phyloP scores from a whole-genome alignment of 495 filamentous ascomycete species.

The Apodospora peruviana region DNA sequence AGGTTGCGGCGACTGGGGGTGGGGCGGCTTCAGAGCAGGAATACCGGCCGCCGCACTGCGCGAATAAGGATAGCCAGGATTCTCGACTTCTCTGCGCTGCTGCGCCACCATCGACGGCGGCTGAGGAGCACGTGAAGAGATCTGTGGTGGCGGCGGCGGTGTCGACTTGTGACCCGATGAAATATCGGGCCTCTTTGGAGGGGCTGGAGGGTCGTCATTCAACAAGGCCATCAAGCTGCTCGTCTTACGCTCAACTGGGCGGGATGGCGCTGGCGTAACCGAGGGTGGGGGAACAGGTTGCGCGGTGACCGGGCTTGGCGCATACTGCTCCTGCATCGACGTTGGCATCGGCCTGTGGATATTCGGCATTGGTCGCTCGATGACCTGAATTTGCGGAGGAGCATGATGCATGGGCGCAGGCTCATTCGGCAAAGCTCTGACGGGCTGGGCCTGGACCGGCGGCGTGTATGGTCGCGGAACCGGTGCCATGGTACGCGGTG shows the following conservation, averaged over 20 bases:
- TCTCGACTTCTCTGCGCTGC: constrained; percentile 33
- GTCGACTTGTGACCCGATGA: constrained; percentile 27
- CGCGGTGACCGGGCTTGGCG: constrained; percentile 19
- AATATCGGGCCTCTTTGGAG: constrained; percentile 40
- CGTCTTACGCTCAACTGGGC: constrained; percentile 36
- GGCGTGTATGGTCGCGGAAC: constrained; percentile 25
- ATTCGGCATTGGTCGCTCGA: constrained; percentile 23
- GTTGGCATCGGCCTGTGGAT: constrained; percentile 27
- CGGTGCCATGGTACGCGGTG: constrained; percentile 31
- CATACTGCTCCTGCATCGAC: constrained; percentile 34
- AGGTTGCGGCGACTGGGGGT: constrained; percentile 37
- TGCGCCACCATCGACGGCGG: constrained; percentile 26
- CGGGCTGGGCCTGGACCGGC: constrained; percentile 24
- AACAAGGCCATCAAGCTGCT: constrained; percentile 46
- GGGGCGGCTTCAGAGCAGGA: constrained; percentile 43
- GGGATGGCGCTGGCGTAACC: constrained; percentile 23
- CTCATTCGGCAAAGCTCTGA: constrained; percentile 29
- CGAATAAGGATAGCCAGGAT: constrained; percentile 28
- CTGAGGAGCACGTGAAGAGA: constrained; percentile 29
- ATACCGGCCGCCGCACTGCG: constrained; percentile 37
- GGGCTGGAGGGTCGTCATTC: constrained; percentile 43
- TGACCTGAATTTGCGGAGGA: constrained; percentile 14
- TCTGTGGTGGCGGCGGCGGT: constrained; percentile 41
- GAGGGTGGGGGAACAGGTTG: constrained; percentile 28
- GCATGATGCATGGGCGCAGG: constrained; percentile 19